Evolutionary conservation across 2,329 filamentous ascomycete species (phyloP).

Genomic region (Claviceps humidiphila): DNA sequence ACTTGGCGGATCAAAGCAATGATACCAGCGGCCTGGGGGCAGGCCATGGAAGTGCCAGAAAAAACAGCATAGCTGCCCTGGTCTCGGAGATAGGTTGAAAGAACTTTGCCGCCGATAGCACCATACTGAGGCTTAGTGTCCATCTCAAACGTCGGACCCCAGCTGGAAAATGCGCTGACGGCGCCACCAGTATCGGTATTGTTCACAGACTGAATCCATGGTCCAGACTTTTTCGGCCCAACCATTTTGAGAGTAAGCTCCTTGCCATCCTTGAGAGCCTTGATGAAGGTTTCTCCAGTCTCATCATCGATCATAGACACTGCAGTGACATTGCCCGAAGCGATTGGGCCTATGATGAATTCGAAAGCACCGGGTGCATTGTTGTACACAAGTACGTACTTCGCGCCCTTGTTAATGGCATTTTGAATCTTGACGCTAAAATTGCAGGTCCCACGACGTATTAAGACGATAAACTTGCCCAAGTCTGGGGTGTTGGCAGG

Average conservation of each 20-base stretch:
- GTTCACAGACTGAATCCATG: slow-evolving; percentile 15
- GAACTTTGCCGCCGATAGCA: slow-evolving; percentile 42
- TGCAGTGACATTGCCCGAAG: slow-evolving; percentile 18
- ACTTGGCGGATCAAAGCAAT: slow-evolving; percentile 39
- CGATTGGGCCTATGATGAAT: slow-evolving; percentile 17
- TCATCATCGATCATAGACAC: slow-evolving; percentile 28
- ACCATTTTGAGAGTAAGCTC: slow-evolving; percentile 31
- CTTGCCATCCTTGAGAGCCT: slow-evolving; percentile 27
- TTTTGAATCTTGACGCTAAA: slow-evolving; percentile 41
- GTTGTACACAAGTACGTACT: slow-evolving; percentile 51
- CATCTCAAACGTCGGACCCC: slow-evolving; percentile 48
- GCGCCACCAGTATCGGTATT: slow-evolving; percentile 31
- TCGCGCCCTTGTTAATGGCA: slow-evolving; percentile 40
- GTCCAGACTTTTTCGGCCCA: slow-evolving; percentile 15
- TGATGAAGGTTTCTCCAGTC: slow-evolving; percentile 31
- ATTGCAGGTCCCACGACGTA: slow-evolving; percentile 44
- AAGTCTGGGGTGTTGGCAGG: slow-evolving; percentile 43
- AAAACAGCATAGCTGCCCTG: slow-evolving; percentile 36
- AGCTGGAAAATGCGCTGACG: slow-evolving; percentile 39
- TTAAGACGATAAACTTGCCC: slow-evolving; percentile 41
- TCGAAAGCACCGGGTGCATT: slow-evolving; percentile 21
- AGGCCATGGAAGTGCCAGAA: slow-evolving; percentile 49
- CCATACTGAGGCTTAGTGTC: slow-evolving; percentile 42
- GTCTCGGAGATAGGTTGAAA: slow-evolving; percentile 40
- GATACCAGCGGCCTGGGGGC: slow-evolving; percentile 40